A percentile compares a stretch with the other conserved stretches of the same genome.
Evolutionary conservation across 345 rosid species (phyloP).

Genomic region (Sonneratia alba): DNA sequence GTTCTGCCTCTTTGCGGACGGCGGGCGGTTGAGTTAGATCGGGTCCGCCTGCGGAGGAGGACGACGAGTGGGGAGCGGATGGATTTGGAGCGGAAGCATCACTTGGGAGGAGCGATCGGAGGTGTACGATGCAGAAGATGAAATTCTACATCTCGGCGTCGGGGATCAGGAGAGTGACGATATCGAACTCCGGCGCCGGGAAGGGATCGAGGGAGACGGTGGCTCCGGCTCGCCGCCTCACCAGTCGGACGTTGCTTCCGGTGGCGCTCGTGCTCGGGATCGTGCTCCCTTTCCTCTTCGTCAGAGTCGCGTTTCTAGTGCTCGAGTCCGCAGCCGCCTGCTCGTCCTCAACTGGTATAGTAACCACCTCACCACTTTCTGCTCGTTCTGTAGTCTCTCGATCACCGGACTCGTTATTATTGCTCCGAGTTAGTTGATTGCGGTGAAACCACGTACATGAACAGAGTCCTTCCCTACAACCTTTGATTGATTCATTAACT

Average conservation of each 20-base stretch:
- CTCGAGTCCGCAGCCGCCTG: conserved; percentile 70
- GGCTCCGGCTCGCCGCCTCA: conserved; percentile 38
- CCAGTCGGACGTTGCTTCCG: conserved; percentile 41
- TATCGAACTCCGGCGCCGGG: conserved; percentile 34
- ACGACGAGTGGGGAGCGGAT: conserved; percentile 1
- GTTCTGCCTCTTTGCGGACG: not conserved
- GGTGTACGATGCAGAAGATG: conserved; percentile 23
- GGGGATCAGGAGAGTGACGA: conserved; percentile 57
- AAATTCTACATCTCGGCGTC: conserved; percentile 62
- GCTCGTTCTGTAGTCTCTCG: not conserved
- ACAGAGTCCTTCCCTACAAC: too few relatives aligned
- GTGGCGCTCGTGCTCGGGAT: conserved; percentile 47
- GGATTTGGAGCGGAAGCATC: conserved; percentile 19
- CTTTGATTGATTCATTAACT: too few relatives aligned
- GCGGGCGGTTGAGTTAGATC: conserved; percentile 10
- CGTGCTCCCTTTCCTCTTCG: conserved; percentile 51
- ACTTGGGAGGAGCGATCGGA: conserved; percentile 15
- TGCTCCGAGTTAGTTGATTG: not conserved
- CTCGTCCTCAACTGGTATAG: conserved; percentile 45
- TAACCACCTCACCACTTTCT: not conserved
- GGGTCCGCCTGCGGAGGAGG: not conserved
- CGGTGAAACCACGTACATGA: not conserved
- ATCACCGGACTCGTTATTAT: not conserved
- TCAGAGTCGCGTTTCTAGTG: conserved; percentile 59
- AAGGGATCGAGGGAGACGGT: conserved; percentile 28